Evolutionary conservation across 805 yeast species (phyloP).

Genomic region (Vanderwaltozyma polyspora): DNA sequence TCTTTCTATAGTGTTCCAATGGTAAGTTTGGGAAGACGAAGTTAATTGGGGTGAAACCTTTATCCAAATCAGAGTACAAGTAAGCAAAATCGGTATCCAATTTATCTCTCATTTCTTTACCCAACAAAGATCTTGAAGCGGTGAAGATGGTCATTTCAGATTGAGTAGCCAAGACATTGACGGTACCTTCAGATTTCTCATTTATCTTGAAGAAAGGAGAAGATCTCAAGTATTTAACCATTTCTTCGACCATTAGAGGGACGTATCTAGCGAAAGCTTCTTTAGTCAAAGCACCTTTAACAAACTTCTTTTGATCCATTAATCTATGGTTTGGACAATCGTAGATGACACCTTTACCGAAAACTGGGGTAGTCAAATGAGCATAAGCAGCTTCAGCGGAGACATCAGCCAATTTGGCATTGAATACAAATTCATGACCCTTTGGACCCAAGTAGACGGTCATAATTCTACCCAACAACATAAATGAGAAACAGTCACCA

Average conservation of each 20-base stretch:
- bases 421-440: slow-evolving; percentile 93
- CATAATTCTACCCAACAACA: slow-evolving; percentile 82
- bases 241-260: slow-evolving; percentile 77
- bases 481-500: slow-evolving; percentile 89
- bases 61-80: slow-evolving; percentile 83
- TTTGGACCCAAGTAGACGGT: slow-evolving; percentile 94
- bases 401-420: slow-evolving; percentile 80
- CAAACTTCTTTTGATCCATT: slow-evolving; percentile 98
- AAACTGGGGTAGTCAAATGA: slow-evolving; percentile 97
- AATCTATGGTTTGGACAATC: slow-evolving; percentile 89
- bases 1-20: slow-evolving; percentile 66
- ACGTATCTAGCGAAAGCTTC: slow-evolving; percentile 80
- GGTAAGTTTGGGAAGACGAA: slow-evolving; percentile 94
- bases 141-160: slow-evolving; percentile 95
- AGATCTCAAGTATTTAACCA: slow-evolving; percentile 48
- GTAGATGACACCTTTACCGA: slow-evolving; percentile 94
- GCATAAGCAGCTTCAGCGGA: slow-evolving; percentile 94
- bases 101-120: slow-evolving; percentile 79
- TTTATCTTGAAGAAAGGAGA: slow-evolving; percentile 29
- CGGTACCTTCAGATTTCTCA: slow-evolving; percentile 34
- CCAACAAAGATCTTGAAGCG: slow-evolving; percentile 83
- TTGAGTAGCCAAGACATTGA: slow-evolving; percentile 69
- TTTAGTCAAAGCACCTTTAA: slow-evolving; percentile 75
- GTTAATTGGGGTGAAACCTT: slow-evolving; percentile 92
- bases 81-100: slow-evolving; percentile 76